Conservation (phyloP, 2,329 filamentous ascomycete genomes). For the Leptographium flavum region DNA sequence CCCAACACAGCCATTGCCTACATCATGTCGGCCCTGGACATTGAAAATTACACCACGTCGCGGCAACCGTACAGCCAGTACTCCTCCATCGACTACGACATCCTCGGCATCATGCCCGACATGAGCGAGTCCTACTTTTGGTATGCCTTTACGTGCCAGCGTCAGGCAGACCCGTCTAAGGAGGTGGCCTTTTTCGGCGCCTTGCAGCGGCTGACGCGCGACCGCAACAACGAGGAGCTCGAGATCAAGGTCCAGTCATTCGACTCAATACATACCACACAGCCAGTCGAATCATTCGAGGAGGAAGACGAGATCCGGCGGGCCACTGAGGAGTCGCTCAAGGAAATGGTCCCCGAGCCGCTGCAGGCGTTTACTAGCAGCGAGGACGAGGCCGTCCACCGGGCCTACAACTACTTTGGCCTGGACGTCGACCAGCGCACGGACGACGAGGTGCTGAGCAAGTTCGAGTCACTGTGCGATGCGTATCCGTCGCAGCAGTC, state of each 20-base stretch:
- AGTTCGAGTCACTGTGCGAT: conserved; percentile 12
- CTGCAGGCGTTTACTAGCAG: not conserved
- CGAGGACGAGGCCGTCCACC: conserved; percentile 4
- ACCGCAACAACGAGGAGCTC: conserved; percentile 12
- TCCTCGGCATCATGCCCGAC: conserved; percentile 12
- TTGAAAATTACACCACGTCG: conserved; percentile 6
- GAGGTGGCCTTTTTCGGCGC: conserved; percentile 9
- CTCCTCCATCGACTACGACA: conserved; percentile 9
- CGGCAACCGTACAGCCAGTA: not conserved
- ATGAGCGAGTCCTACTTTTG: conserved; percentile 15
- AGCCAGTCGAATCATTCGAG: not conserved
- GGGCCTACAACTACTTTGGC: conserved; percentile 15
- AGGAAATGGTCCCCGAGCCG: conserved; percentile 1
- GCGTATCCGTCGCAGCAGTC: conserved; percentile 15
- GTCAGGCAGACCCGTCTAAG: conserved; percentile 10
- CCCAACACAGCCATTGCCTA: conserved; percentile 15
- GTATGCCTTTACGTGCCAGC: conserved; percentile 15
- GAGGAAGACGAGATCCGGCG: conserved; percentile 12
- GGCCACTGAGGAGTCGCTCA: conserved; percentile 10
- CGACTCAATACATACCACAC: conserved; percentile 7
- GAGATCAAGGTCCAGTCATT: conserved; percentile 8
- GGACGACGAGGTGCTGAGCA: conserved; percentile 11
- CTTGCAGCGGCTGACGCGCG: conserved; percentile 10
- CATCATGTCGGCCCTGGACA: conserved; percentile 10
- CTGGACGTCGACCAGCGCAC: conserved; percentile 7